Percentiles rank a stretch among this genome's conserved stretches.
phyloP scores from a whole-genome alignment of 805 yeast genomes.

The Kodamaea nitidulidarum region DNA sequence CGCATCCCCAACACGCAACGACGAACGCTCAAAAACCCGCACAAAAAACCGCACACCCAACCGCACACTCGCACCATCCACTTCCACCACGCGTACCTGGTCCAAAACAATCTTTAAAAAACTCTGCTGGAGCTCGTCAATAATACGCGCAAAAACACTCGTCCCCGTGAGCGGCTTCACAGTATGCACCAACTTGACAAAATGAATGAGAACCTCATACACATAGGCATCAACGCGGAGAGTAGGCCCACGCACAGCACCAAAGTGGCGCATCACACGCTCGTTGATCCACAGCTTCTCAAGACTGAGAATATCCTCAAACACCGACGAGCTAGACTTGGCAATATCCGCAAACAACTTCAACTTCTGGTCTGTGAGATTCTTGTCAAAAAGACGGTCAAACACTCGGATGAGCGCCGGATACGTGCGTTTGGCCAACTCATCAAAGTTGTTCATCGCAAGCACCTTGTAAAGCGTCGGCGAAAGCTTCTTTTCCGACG shows the following conservation, averaged over 20 bases:
- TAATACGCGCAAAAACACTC: conserved; percentile 32
- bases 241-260: conserved; percentile 1
- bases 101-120: conserved; percentile 32
- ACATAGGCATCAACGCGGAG: conserved; percentile 36
- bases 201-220: conserved; percentile 37
- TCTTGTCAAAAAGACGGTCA: conserved; percentile 33
- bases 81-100: conserved; percentile 21
- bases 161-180: conserved; percentile 38
- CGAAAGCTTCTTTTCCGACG: conserved; percentile 14
- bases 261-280: conserved; percentile 24
- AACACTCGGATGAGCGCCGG: conserved; percentile 31
- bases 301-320: conserved; percentile 36
- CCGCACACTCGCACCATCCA: conserved; percentile 26
- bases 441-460: conserved; percentile 43
- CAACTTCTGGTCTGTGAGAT: conserved; percentile 33
- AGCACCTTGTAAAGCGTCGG: conserved; percentile 27
- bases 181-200: conserved; percentile 36
- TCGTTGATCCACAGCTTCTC: conserved; percentile 34
- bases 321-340: conserved; percentile 34
- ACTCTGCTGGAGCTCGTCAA: conserved; percentile 36
- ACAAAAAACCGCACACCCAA: conserved; percentile 37
- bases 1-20: conserved; percentile 32
- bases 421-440: conserved; percentile 26
- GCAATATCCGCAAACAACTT: conserved; percentile 41
- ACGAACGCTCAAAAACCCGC: conserved; percentile 35